Evolutionary conservation across 139 green algal species (phyloP).

Genomic region (Diplosphaera chodatii): DNA sequence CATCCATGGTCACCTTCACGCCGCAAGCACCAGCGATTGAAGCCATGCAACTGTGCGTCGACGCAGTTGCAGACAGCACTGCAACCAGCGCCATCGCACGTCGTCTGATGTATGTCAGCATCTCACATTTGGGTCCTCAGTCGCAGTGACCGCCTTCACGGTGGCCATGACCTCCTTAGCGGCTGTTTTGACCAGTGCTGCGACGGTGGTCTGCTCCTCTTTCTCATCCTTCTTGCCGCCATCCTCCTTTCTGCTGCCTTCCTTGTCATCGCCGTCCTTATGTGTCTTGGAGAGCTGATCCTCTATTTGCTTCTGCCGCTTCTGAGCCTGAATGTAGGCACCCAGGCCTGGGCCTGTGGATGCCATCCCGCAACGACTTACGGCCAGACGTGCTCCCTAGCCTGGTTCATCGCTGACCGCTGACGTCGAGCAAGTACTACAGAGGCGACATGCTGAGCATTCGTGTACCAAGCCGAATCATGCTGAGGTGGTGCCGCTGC

Average conservation of each 20-base stretch:
- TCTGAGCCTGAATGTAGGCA: not conserved
- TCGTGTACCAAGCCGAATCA: too few relatives aligned
- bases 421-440: too few relatives aligned
- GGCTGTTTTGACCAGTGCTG: not conserved
- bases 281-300: not conserved
- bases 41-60: too few relatives aligned
- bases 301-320: not conserved
- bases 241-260: constrained; percentile 5
- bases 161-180: not conserved
- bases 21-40: not conserved
- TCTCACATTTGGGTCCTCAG: too few relatives aligned
- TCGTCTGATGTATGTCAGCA: too few relatives aligned
- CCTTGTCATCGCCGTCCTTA: constrained; percentile 12
- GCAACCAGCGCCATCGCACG: too few relatives aligned
- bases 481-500: too few relatives aligned
- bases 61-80: too few relatives aligned
- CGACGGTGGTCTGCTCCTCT: constrained; percentile 14
- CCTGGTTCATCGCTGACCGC: too few relatives aligned
- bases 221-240: constrained; percentile 6
- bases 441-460: too few relatives aligned
- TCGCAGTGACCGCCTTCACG: not conserved
- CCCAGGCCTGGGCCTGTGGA: not conserved
- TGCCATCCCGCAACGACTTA: not conserved
- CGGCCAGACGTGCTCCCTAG: too few relatives aligned
- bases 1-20: not conserved